A percentile compares a stretch with the other conserved stretches of the same genome.
Evolutionary conservation across 2,329 filamentous ascomycete genomes (phyloP).

Genomic region (Harringtonia aguacate): DNA sequence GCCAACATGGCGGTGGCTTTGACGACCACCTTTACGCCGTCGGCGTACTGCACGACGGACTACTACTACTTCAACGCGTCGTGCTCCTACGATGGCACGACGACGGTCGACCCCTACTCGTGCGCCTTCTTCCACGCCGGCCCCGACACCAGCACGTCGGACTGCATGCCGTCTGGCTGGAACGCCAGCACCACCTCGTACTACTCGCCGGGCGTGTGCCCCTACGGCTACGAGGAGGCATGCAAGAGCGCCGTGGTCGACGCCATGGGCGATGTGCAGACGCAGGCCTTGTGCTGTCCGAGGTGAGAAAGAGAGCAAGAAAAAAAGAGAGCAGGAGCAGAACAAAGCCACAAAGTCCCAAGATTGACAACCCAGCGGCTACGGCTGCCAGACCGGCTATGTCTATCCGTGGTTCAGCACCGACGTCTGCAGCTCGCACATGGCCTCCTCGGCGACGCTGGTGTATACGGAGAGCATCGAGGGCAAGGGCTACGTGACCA

Average conservation of each 20-base stretch:
- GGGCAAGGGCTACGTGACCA: background rate
- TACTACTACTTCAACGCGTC: background rate
- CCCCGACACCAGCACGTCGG: background rate
- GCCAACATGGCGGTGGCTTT: too few species aligned
- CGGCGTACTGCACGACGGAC: slow-evolving; percentile 3
- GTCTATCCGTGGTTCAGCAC: slow-evolving; percentile 3
- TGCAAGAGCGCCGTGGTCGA: background rate
- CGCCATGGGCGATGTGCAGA: background rate
- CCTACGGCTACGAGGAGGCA: slow-evolving; percentile 4
- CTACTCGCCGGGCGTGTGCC: slow-evolving; percentile 9
- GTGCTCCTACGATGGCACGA: background rate
- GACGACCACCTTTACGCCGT: too few species aligned
- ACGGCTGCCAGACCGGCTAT: background rate
- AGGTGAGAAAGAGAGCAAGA: background rate
- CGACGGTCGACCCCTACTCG: background rate
- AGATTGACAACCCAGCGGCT: background rate
- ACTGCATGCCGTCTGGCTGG: slow-evolving; percentile 4
- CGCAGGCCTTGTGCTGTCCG: slow-evolving; percentile 8
- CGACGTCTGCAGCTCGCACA: slow-evolving; percentile 2
- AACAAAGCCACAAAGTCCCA: too few species aligned
- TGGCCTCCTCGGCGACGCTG: background rate
- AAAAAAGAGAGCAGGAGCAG: background rate
- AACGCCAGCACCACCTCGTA: background rate
- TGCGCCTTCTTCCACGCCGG: slow-evolving; percentile 7
- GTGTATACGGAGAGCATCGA: slow-evolving; percentile 2